Evolutionary conservation across 768 basidiomycete genomes (phyloP).

Genomic region (Mycena venus): DNA sequence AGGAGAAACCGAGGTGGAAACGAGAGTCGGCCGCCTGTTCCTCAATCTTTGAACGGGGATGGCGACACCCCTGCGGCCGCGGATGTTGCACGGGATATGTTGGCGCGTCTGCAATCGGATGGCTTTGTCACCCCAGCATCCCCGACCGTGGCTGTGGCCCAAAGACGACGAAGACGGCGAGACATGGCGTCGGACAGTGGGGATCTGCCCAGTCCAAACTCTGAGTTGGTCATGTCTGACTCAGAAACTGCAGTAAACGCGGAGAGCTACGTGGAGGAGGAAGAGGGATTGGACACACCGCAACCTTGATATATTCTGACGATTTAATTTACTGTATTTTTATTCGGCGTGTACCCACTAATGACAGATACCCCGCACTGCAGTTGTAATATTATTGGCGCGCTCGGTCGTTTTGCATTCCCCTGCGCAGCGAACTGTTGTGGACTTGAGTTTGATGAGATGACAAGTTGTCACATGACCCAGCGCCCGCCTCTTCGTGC

Average conservation of each 20-base stretch:
- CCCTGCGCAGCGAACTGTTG: too few relatives aligned
- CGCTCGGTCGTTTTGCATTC: too few relatives aligned
- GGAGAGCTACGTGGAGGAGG: too few relatives aligned
- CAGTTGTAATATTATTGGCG: constrained; percentile 20
- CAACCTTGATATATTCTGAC: constrained; percentile 23
- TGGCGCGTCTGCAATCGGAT: constrained; percentile 79
- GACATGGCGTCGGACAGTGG: constrained; percentile 28
- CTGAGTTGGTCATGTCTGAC: constrained; percentile 11
- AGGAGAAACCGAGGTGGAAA: constrained; percentile 62
- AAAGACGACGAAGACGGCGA: constrained; percentile 54
- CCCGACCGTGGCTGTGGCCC: constrained; percentile 56
- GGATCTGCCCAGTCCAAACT: constrained; percentile 18
- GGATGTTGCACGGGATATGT: constrained; percentile 79
- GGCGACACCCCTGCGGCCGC: constrained; percentile 50
- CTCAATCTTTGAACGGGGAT: constrained; percentile 51
- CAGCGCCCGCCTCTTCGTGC: not conserved
- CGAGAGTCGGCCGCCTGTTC: constrained; percentile 49
- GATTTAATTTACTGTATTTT: constrained; percentile 32
- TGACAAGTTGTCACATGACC: too few relatives aligned
- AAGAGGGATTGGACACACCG: constrained; percentile 12
- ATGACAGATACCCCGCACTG: constrained; percentile 1
- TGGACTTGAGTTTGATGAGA: too few relatives aligned
- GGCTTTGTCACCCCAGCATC: constrained; percentile 71
- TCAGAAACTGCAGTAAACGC: constrained; percentile 14
- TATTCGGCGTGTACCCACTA: constrained; percentile 13